Percentiles rank a stretch among this genome's conserved stretches.
These are phyloP conservation scores for Penicillium sp. DNA, from an alignment of 2,329 filamentous ascomycete genomes.

Conservation along the genomic window DNA sequence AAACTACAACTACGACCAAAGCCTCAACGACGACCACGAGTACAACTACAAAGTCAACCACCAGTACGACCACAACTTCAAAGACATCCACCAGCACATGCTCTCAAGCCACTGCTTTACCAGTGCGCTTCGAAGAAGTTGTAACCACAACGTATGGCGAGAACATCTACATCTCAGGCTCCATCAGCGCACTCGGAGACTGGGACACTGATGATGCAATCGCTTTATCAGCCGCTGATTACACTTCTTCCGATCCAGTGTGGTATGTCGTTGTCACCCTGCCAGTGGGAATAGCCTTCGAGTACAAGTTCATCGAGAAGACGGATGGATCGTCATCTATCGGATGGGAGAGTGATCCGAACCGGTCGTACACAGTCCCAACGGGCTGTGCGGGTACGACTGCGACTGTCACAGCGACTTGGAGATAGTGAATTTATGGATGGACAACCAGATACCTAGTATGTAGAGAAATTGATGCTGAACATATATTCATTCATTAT, in stretches of 20 bases:
- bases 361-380: conserved; percentile 44
- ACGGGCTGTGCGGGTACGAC: conserved; percentile 31
- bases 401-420: conserved; percentile 35
- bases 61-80: not conserved
- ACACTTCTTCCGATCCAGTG: conserved; percentile 60
- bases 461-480: not conserved
- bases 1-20: conserved; percentile 1
- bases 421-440: conserved; percentile 27
- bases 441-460: not conserved
- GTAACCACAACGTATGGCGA: conserved; percentile 63
- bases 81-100: conserved; percentile 4
- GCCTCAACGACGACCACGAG: not conserved
- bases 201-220: conserved; percentile 62
- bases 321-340: conserved; percentile 58
- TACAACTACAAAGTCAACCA: not conserved
- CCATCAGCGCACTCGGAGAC: conserved; percentile 58
- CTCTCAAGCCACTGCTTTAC: conserved; percentile 45
- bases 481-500: not conserved
- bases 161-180: conserved; percentile 66
- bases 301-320: conserved; percentile 70
- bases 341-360: conserved; percentile 64
- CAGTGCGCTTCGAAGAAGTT: conserved; percentile 63
- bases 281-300: conserved; percentile 55
- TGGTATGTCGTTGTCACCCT: conserved; percentile 63
- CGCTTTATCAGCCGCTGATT: conserved; percentile 58